Evolutionary conservation across 1,284 basidiomycete species (phyloP).

Genomic region (Moesziomyces aphidis): DNA sequence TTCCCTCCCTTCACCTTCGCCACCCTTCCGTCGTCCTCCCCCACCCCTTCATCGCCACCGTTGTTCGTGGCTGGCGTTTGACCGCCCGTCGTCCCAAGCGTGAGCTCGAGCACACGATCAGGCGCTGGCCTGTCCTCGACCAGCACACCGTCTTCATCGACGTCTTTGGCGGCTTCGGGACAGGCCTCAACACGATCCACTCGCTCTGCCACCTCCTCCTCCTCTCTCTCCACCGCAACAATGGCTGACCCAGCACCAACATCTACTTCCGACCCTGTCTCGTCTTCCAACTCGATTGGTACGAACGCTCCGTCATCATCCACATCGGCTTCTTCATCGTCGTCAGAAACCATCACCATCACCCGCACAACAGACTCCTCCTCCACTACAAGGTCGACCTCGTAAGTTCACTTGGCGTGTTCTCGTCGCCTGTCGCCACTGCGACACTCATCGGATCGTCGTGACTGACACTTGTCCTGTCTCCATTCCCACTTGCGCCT

Average conservation of each 20-base stretch:
- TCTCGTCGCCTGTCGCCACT: too few relatives aligned
- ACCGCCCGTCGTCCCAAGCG: conserved; percentile 18
- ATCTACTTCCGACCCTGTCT: conserved; percentile 7
- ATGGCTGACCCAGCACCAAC: conserved; percentile 39
- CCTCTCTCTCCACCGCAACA: conserved; percentile 10
- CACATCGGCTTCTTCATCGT: conserved; percentile 3
- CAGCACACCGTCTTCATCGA: conserved; percentile 13
- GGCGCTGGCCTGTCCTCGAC: conserved; percentile 31
- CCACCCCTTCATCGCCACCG: background rate
- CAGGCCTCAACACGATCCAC: conserved; percentile 14
- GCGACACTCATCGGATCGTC: background rate
- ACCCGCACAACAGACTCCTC: conserved; percentile 19
- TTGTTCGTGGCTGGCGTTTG: conserved; percentile 11
- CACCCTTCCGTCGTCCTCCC: background rate
- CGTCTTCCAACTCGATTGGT: conserved; percentile 8
- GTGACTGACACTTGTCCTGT: background rate
- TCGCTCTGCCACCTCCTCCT: conserved; percentile 4
- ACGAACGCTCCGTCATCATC: conserved; percentile 7
- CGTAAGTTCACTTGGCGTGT: conserved; percentile 10
- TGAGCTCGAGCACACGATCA: conserved; percentile 29
- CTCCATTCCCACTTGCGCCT: background rate
- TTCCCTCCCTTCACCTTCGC: background rate
- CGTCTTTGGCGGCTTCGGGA: conserved; percentile 17
- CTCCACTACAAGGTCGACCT: conserved; percentile 4
- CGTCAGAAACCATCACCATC: conserved; percentile 29